Percentiles rank a stretch among this genome's conserved stretches.
Conservation (phyloP, 2,329 filamentous ascomycete species). For the Paecilomyces sp. region DNA sequence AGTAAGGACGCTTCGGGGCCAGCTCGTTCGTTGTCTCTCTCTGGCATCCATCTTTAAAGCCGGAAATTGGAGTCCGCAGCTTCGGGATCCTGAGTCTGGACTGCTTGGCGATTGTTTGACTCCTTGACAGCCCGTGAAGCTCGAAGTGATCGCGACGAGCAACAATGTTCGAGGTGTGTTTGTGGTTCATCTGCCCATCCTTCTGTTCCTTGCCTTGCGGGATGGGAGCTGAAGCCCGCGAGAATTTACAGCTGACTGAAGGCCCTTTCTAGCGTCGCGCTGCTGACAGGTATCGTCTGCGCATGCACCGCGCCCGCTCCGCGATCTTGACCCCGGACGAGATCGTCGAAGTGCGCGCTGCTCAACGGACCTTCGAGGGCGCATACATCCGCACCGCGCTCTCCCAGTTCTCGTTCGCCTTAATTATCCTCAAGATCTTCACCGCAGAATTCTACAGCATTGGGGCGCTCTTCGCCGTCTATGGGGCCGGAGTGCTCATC, state of each 20-base stretch:
- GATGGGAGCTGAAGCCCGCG: neutral
- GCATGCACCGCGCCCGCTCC: conserved; percentile 75
- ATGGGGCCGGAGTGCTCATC: conserved; percentile 75
- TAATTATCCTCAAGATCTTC: conserved; percentile 95
- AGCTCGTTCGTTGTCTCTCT: neutral
- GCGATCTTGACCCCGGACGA: conserved; percentile 76
- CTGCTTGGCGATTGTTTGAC: neutral
- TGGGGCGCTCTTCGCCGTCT: conserved; percentile 89
- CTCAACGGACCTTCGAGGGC: conserved; percentile 93
- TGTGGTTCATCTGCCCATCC: neutral
- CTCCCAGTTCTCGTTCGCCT: conserved; percentile 88
- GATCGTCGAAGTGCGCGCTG: conserved; percentile 88
- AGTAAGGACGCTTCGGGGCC: neutral
- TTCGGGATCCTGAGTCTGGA: neutral
- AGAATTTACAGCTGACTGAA: neutral
- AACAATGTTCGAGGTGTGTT: neutral
- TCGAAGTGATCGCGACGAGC: neutral
- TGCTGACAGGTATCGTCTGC: conserved; percentile 68
- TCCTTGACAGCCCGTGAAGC: neutral
- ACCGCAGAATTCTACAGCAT: conserved; percentile 94
- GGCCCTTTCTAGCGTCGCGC: conserved; percentile 49
- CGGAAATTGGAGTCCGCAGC: neutral
- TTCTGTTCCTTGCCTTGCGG: neutral
- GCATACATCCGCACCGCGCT: conserved; percentile 93
- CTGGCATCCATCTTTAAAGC: neutral